A percentile compares a stretch with the other conserved stretches of the same genome.
phyloP scores from a whole-genome alignment of 2,329 filamentous ascomycete species.

The Pochonia chlamydosporia region DNA sequence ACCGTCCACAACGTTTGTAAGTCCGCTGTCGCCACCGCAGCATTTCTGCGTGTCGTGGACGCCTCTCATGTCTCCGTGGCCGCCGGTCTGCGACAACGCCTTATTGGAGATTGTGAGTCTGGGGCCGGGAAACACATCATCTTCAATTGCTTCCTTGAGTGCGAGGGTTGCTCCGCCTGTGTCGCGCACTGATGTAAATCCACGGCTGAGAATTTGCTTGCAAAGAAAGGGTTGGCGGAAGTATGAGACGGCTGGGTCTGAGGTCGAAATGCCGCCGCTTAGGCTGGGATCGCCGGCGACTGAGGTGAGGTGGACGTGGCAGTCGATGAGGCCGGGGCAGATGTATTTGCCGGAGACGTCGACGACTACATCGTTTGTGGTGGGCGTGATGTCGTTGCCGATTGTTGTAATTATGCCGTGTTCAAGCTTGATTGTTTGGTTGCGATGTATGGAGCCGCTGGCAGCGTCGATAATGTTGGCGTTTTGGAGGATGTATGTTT shows the following conservation, averaged over 20 bases:
- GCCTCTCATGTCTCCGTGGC: constrained; percentile 47
- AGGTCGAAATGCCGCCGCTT: constrained; percentile 14
- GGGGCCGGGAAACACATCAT: constrained; percentile 50
- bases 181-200: constrained; percentile 54
- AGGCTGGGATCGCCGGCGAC: constrained; percentile 23
- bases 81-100: constrained; percentile 52
- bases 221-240: constrained; percentile 42
- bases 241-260: constrained; percentile 29
- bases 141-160: constrained; percentile 49
- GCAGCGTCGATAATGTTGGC: constrained; percentile 37
- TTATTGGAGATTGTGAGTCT: constrained; percentile 49
- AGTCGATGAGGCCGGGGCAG: constrained; percentile 27
- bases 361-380: constrained; percentile 9
- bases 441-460: constrained; percentile 23
- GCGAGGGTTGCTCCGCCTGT: constrained; percentile 50
- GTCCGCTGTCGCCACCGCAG: constrained; percentile 4
- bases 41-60: constrained; percentile 28
- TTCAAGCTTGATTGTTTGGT: constrained; percentile 26
- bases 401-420: constrained; percentile 27
- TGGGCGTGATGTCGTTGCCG: background rate
- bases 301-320: constrained; percentile 25
- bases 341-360: constrained; percentile 23
- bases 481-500: constrained; percentile 32
- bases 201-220: constrained; percentile 45
- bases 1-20: constrained; percentile 32